Percentiles rank a stretch among this genome's conserved stretches.
Evolutionary conservation across 2,329 filamentous ascomycete genomes (phyloP).

Genomic region (Fusarium nisikadoi): DNA sequence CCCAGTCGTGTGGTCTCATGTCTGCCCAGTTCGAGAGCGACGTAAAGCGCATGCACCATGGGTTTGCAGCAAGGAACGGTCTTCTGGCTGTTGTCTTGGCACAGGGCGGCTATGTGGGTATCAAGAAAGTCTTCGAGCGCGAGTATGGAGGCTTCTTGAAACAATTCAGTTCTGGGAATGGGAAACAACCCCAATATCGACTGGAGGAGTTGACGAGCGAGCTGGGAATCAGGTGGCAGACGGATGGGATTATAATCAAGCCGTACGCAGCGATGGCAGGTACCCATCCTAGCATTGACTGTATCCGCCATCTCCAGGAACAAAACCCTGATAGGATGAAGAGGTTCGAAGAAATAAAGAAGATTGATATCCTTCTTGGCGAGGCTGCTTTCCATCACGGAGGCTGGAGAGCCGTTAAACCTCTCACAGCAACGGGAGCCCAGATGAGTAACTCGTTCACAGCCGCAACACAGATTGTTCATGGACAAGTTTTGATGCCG

Average conservation of each 20-base stretch:
- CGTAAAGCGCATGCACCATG: slow-evolving; percentile 7
- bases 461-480: not conserved
- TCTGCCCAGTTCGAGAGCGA: slow-evolving; percentile 7
- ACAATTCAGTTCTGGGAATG: slow-evolving; percentile 6
- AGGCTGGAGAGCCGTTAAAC: not conserved
- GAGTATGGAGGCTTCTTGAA: not conserved
- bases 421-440: not conserved
- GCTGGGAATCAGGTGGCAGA: not conserved
- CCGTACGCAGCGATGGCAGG: slow-evolving; percentile 7
- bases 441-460: slow-evolving; percentile 15
- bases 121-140: slow-evolving; percentile 4
- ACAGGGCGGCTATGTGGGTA: not conserved
- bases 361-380: not conserved
- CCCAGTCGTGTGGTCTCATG: not conserved
- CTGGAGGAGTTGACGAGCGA: not conserved
- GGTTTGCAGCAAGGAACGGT: slow-evolving; percentile 1
- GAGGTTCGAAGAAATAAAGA: not conserved
- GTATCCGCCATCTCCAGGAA: not conserved
- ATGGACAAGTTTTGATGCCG: slow-evolving; percentile 3
- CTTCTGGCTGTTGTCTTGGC: slow-evolving; percentile 1
- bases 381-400: slow-evolving; percentile 11
- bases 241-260: not conserved
- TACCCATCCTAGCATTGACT: slow-evolving; percentile 9
- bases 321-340: not conserved
- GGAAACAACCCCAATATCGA: not conserved